Base-by-base conservation (phyloP, 805 yeast genomes). In the Torulaspora delbrueckii region DNA sequence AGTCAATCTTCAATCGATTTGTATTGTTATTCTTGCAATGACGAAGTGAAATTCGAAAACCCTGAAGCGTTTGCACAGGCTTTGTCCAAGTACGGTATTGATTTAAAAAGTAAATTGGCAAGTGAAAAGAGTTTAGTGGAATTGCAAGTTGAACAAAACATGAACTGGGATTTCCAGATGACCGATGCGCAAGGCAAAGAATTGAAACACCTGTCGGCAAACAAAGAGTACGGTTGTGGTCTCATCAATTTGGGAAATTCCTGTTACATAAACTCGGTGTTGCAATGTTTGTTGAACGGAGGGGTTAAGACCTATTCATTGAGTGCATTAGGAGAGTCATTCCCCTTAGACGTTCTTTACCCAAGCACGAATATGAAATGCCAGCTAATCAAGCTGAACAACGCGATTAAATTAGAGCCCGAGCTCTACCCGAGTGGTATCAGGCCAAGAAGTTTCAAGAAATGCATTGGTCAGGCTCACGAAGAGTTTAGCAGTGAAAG, bases 131-230 rank as follows among this genome's bases (percentile, higher is more conserved):
- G 84, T 24, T 70, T 93, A 57, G 78, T 90, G 1, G 99, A 93
- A 64, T 68, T 93, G 51, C 96, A 93, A 67, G 77, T 93, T 45
- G 97, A 90, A 61, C 97, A 90, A 60, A 93, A 93, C 63, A 60
- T 88, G 66, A 84, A 83, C 54, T 93, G 97, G 96, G 95, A 91
- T 52, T 93, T 93, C 67, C 79, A 81, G 49, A 78, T 90, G 78
- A 81, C 81, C 12, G 81, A 82, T 41, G 77, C 80, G 1, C 71
- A 79, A 49, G 96, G 96, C 30, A 77, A 75, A 37, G 75, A 75
- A 38, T 68, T 85, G 43, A 57, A 63, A 9, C 86, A 87, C 2
- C 69, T 91, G 1, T 10, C 40, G 2, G 44, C 60, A 10, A 41
- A 54, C 24, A 46, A 56, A 14, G 48, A 47, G 3, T 80, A 74